Conservation (phyloP, 2,329 filamentous ascomycete genomes). For the Neopestalotiopsis clavispora region DNA sequence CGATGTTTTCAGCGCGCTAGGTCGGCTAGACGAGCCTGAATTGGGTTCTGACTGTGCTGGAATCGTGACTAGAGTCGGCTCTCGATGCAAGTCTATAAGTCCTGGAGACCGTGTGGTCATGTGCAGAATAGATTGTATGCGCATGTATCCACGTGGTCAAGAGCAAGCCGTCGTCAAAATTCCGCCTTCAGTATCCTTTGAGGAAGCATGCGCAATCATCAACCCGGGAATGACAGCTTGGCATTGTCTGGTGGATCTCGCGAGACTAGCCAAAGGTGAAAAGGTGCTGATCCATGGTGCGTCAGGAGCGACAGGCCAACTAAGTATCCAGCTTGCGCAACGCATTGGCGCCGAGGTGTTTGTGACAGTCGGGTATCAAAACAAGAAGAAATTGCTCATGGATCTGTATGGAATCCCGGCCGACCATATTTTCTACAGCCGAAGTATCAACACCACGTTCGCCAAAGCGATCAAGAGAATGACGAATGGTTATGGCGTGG, state of each 20-base stretch:
- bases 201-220: background rate
- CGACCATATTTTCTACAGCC: conserved; percentile 16
- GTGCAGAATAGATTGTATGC: conserved; percentile 26
- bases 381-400: conserved; percentile 12
- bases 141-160: conserved; percentile 24
- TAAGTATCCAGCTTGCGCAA: conserved; percentile 15
- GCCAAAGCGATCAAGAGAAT: background rate
- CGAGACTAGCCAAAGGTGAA: conserved; percentile 9
- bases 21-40: conserved; percentile 4
- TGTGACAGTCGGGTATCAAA: conserved; percentile 9
- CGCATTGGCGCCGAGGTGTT: conserved; percentile 15
- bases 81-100: conserved; percentile 30
- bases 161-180: conserved; percentile 3
- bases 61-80: conserved; percentile 18
- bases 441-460: conserved; percentile 22
- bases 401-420: conserved; percentile 11
- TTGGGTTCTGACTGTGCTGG: conserved; percentile 9
- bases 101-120: conserved; percentile 23
- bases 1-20: conserved; percentile 10
- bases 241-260: conserved; percentile 24
- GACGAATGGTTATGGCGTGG: conserved; percentile 15
- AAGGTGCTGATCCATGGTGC: conserved; percentile 16
- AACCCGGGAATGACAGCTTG: conserved; percentile 26
- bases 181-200: background rate
- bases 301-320: conserved; percentile 16